These are phyloP conservation scores for Omphalotus guepiniiformis DNA, from an alignment of 768 basidiomycete species.

Conservation along the genomic window DNA sequence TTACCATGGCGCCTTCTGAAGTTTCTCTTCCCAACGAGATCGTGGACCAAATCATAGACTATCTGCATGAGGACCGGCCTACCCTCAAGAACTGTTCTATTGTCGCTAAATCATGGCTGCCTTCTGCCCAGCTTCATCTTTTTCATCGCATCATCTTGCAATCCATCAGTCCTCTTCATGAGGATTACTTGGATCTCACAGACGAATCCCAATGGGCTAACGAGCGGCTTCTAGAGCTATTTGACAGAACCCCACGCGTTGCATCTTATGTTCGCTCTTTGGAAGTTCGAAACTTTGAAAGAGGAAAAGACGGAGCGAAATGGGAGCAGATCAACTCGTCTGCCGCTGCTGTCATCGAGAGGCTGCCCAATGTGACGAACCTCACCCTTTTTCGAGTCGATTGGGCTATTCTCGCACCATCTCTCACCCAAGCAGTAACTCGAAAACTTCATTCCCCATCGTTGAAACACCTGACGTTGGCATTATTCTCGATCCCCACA, in stretches of 20 bases:
- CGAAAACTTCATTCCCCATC: background rate
- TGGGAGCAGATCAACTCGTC: background rate
- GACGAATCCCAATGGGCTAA: background rate
- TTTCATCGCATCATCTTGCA: slow-evolving; percentile 8
- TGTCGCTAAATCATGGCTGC: slow-evolving; percentile 13
- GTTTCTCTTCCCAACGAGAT: slow-evolving; percentile 14
- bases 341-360: background rate
- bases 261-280: background rate
- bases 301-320: background rate
- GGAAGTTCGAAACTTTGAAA: background rate
- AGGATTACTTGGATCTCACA: background rate
- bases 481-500: background rate
- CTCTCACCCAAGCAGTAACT: background rate
- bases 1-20: no score
- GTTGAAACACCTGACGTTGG: background rate
- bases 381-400: background rate
- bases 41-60: slow-evolving; percentile 17
- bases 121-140: slow-evolving; percentile 12
- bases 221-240: background rate
- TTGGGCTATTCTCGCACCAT: background rate
- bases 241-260: background rate
- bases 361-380: background rate
- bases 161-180: background rate
- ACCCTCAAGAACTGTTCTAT: slow-evolving; percentile 12
- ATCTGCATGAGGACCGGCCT: slow-evolving; percentile 9